These are phyloP conservation scores for Picochlorum sp. DNA, from an alignment of 139 green algal genomes.

Conservation along the genomic window DNA sequence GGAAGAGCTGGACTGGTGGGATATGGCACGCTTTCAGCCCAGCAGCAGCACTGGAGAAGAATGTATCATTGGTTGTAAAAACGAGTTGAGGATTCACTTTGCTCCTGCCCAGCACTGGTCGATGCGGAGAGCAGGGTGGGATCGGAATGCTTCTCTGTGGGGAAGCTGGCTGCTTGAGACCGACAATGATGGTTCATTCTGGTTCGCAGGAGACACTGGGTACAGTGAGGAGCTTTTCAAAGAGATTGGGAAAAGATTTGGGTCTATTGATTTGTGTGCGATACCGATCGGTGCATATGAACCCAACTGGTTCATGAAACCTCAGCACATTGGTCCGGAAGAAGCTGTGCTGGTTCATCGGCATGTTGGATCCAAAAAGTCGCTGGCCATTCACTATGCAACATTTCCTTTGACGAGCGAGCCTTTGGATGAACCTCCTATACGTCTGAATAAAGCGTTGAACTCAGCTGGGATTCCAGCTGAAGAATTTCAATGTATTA, in stretches of 20 bases:
- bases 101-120: slow-evolving; percentile 55
- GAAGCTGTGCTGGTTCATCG: slow-evolving; percentile 62
- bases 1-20: slow-evolving; percentile 71
- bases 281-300: slow-evolving; percentile 20
- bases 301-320: slow-evolving; percentile 32
- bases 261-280: slow-evolving; percentile 49
- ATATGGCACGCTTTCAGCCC: not conserved
- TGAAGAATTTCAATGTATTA: slow-evolving; percentile 37
- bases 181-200: slow-evolving; percentile 29
- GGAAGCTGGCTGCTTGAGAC: slow-evolving; percentile 40
- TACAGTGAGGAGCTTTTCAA: slow-evolving; percentile 53
- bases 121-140: slow-evolving; percentile 17
- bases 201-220: slow-evolving; percentile 68
- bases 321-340: slow-evolving; percentile 48
- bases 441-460: slow-evolving; percentile 12
- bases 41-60: no score
- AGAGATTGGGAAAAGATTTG: slow-evolving; percentile 45
- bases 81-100: slow-evolving; percentile 17
- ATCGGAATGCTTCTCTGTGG: slow-evolving; percentile 49
- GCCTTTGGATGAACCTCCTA: slow-evolving; percentile 53
- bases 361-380: slow-evolving; percentile 29
- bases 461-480: slow-evolving; percentile 9
- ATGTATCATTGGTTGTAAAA: slow-evolving; percentile 4
- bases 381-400: slow-evolving; percentile 52
- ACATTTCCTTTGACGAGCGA: slow-evolving; percentile 53